phyloP scores from a whole-genome alignment of 768 basidiomycete genomes.

The Leccinellum rugosiceps region DNA sequence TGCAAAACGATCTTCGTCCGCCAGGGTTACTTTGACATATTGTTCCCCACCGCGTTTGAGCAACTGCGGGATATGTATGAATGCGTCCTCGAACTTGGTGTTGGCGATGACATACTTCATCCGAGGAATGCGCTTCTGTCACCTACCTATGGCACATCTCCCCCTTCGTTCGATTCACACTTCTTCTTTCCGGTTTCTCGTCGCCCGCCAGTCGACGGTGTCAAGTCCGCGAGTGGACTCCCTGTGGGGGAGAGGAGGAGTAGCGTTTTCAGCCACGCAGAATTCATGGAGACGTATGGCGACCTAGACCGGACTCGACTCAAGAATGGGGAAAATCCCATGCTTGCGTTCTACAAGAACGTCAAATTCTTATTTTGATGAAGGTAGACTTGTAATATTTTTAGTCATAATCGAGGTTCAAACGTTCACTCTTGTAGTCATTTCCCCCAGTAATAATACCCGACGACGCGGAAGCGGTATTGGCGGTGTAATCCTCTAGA shows the following conservation, averaged over 20 bases:
- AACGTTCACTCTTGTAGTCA: neutral
- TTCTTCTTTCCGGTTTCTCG: conserved; percentile 66
- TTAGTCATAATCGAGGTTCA: neutral
- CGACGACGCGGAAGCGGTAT: neutral
- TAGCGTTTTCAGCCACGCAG: conserved; percentile 81
- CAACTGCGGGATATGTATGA: conserved; percentile 89
- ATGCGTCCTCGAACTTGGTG: conserved; percentile 57
- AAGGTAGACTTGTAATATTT: conserved; percentile 1
- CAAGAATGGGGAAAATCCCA: conserved; percentile 81
- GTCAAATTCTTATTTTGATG: conserved; percentile 85
- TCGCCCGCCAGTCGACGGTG: conserved; percentile 64
- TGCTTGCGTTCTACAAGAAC: conserved; percentile 89
- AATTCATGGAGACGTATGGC: conserved; percentile 86
- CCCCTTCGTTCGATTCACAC: conserved; percentile 50
- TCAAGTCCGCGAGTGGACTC: conserved; percentile 69
- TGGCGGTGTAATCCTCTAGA: neutral
- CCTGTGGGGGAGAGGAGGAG: conserved; percentile 80
- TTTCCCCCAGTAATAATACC: neutral
- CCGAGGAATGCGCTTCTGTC: conserved; percentile 40
- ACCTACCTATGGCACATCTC: conserved; percentile 48
- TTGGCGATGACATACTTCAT: conserved; percentile 12
- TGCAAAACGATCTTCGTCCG: conserved; percentile 88
- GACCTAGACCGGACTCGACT: conserved; percentile 68
- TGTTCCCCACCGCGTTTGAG: conserved; percentile 93
- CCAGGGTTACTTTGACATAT: conserved; percentile 97